Evolutionary conservation across 1,284 basidiomycete genomes (phyloP).

Genomic region (Cutaneotrichosporon mucoides): DNA sequence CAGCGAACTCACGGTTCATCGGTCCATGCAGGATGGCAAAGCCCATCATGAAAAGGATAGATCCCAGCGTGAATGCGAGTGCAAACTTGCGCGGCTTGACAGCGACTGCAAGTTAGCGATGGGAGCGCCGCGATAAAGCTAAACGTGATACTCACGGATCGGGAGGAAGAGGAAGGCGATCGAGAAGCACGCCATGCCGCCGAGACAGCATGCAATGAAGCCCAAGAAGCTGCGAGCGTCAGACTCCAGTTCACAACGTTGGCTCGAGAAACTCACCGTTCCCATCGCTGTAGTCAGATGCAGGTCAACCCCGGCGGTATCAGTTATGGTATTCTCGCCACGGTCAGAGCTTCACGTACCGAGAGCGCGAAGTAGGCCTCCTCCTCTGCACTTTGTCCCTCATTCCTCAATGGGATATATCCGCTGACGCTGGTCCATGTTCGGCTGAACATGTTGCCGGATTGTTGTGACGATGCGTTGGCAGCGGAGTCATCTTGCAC

Average conservation of each 20-base stretch:
- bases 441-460: conserved; percentile 54
- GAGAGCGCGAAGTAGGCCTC: conserved; percentile 93
- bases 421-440: conserved; percentile 57
- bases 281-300: conserved; percentile 35
- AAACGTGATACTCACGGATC: conserved; percentile 49
- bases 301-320: background rate
- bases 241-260: background rate
- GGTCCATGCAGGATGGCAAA: conserved; percentile 57
- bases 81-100: conserved; percentile 84
- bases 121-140: no score
- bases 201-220: conserved; percentile 83
- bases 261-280: conserved; percentile 25
- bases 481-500: conserved; percentile 64
- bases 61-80: conserved; percentile 66
- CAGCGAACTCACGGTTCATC: conserved; percentile 38
- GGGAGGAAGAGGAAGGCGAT: conserved; percentile 90
- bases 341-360: conserved; percentile 51
- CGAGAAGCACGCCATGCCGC: conserved; percentile 90
- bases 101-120: conserved; percentile 52
- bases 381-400: conserved; percentile 83
- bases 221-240: conserved; percentile 65
- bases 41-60: conserved; percentile 33
- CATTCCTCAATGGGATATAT: conserved; percentile 83
- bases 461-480: conserved; percentile 27
- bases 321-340: background rate